Conservation (phyloP, 192 early-diverging fungal genomes). For the Entrophospora sp. region DNA sequence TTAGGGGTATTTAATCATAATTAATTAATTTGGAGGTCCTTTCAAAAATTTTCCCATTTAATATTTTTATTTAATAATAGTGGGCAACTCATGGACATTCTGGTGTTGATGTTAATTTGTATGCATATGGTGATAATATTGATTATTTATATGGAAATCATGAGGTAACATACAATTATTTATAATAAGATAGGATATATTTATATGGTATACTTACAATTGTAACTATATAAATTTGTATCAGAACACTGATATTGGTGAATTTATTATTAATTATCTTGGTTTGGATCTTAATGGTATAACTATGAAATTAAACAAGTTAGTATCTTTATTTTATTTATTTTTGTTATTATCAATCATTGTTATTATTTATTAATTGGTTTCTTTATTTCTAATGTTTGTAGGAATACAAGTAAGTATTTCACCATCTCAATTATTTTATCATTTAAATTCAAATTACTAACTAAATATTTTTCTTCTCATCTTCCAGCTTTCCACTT, state of each 20-base stretch:
- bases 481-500: no score
- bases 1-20: constrained; percentile 36
- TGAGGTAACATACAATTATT: constrained; percentile 28
- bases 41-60: constrained; percentile 16
- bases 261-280: constrained; percentile 45
- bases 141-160: constrained; percentile 45
- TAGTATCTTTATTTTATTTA: no score
- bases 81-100: constrained; percentile 91
- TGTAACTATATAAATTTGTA: neutral
- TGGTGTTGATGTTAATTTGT: constrained; percentile 87
- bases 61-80: constrained; percentile 20
- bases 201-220: neutral
- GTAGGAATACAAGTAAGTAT: no score
- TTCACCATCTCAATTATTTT: no score
- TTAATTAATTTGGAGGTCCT: constrained; percentile 14
- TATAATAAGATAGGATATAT: neutral
- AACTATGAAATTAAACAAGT: constrained; percentile 35
- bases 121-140: constrained; percentile 43
- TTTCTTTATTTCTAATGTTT: no score
- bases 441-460: no score
- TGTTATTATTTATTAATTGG: no score
- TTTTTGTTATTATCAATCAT: no score
- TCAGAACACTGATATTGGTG: constrained; percentile 55
- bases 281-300: constrained; percentile 38
- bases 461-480: no score